Percentiles rank a stretch among this genome's conserved stretches.
These are phyloP conservation scores for Echites panduratus DNA, from an alignment of 257 asterid genomes.

Conservation along the genomic window DNA sequence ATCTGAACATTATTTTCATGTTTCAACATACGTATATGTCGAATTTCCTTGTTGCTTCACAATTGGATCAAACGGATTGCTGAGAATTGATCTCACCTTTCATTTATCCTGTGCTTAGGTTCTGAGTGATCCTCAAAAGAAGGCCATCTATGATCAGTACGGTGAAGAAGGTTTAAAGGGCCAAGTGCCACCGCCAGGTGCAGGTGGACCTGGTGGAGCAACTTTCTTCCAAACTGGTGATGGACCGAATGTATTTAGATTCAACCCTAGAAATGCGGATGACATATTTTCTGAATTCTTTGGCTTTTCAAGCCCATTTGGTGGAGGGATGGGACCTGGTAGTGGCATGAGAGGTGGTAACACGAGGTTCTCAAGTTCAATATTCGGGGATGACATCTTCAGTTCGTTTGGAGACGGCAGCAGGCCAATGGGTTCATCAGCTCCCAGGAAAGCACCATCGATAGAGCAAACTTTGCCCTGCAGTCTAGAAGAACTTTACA, in stretches of 20 bases:
- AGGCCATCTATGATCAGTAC: slow-evolving; percentile 74
- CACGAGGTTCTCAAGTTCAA: slow-evolving; percentile 53
- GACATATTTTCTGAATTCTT: slow-evolving; percentile 79
- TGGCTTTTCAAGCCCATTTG: slow-evolving; percentile 65
- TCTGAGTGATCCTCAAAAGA: slow-evolving; percentile 75
- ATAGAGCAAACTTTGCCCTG: slow-evolving; percentile 68
- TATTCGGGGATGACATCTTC: slow-evolving; percentile 75
- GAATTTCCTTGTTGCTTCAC: not conserved
- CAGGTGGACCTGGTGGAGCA: slow-evolving; percentile 52
- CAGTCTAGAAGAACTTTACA: slow-evolving; percentile 74
- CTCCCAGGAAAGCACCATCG: slow-evolving; percentile 63
- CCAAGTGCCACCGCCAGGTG: slow-evolving; percentile 67
- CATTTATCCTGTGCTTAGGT: slow-evolving; percentile 37
- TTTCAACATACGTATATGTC: not conserved
- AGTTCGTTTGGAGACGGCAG: slow-evolving; percentile 59
- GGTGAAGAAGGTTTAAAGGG: slow-evolving; percentile 95
- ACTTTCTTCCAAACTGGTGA: slow-evolving; percentile 71
- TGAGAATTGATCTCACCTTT: not conserved
- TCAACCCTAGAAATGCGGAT: slow-evolving; percentile 75
- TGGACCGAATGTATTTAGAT: slow-evolving; percentile 61
- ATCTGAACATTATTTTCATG: not conserved
- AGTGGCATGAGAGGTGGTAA: slow-evolving; percentile 52
- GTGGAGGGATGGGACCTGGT: slow-evolving; percentile 63
- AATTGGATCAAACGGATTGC: not conserved
- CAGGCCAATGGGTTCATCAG: slow-evolving; percentile 44